Percentiles rank a stretch among this genome's conserved stretches.
Conservation (phyloP, 2,329 filamentous ascomycete genomes). For the Sporothrix brasiliensis region DNA sequence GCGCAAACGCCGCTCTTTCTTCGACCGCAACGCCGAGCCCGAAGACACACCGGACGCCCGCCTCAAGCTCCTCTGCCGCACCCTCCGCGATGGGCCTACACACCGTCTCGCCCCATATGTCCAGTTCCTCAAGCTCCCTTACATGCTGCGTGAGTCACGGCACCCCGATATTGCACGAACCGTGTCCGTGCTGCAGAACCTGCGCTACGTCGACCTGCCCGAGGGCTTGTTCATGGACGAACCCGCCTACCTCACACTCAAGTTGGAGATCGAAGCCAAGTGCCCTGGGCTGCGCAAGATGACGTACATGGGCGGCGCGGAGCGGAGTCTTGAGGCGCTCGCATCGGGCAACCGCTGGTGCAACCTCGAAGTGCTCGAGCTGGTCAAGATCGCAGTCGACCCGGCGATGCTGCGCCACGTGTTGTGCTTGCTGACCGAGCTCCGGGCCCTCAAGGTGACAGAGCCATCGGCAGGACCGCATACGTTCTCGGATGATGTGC, state of each 20-base stretch:
- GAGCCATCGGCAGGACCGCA: constrained; percentile 59
- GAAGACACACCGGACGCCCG: constrained; percentile 78
- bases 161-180: constrained; percentile 83
- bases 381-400: constrained; percentile 69
- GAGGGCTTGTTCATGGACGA: constrained; percentile 87
- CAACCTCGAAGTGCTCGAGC: constrained; percentile 71
- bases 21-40: constrained; percentile 75
- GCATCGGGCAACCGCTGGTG: constrained; percentile 68
- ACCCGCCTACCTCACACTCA: constrained; percentile 70
- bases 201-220: constrained; percentile 88
- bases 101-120: constrained; percentile 69
- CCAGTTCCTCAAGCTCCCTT: constrained; percentile 82
- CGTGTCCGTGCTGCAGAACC: constrained; percentile 79
- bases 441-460: constrained; percentile 75
- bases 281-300: constrained; percentile 88
- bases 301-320: constrained; percentile 77
- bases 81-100: constrained; percentile 74
- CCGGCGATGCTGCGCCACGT: constrained; percentile 70
- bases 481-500: constrained; percentile 72
- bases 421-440: constrained; percentile 64
- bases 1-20: constrained; percentile 72
- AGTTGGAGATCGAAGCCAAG: constrained; percentile 79
- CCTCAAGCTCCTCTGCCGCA: constrained; percentile 76
- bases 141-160: constrained; percentile 89
- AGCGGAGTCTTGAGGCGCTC: constrained; percentile 73